A percentile compares a stretch with the other conserved stretches of the same genome.
Conservation (phyloP, 2,329 filamentous ascomycete species). For the Neonectria magnoliae region DNA sequence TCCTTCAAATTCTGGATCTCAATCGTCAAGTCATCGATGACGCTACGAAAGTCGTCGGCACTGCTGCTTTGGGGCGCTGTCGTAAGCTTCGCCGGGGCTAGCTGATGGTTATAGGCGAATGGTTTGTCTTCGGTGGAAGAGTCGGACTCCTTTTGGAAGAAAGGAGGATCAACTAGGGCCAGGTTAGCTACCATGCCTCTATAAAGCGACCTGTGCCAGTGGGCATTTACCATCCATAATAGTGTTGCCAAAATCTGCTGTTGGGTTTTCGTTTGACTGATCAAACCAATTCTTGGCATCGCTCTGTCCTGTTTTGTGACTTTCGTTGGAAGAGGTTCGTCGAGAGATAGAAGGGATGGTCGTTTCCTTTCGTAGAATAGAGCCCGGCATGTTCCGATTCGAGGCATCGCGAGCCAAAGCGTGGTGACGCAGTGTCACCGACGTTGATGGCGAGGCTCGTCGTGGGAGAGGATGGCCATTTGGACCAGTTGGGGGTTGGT, state of each 20-base stretch:
- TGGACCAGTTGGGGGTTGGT: conserved; percentile 34
- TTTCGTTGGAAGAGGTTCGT: conserved; percentile 60
- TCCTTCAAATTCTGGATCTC: conserved; percentile 84
- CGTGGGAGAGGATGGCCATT: conserved; percentile 56
- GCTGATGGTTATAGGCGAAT: conserved; percentile 37
- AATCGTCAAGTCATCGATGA: conserved; percentile 88
- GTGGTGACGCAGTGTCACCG: conserved; percentile 60
- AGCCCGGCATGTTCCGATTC: conserved; percentile 40
- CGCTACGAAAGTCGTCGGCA: conserved; percentile 79
- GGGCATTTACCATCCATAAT: conserved; percentile 59
- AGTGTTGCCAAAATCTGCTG: conserved; percentile 52
- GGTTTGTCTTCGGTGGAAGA: conserved; percentile 60
- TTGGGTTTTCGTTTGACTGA: conserved; percentile 61
- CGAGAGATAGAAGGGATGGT: conserved; percentile 36
- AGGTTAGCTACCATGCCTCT: conserved; percentile 8
- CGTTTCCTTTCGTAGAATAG: conserved; percentile 31
- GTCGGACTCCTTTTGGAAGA: conserved; percentile 63
- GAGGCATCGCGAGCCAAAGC: conserved; percentile 56
- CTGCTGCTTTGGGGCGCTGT: conserved; percentile 63
- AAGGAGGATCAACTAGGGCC: conserved; percentile 60
- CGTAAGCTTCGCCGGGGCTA: conserved; percentile 44
- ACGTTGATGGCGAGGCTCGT: conserved; percentile 56
- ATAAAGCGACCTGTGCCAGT: background rate
- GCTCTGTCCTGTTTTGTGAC: conserved; percentile 58
- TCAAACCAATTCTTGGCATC: conserved; percentile 67